phyloP scores from a whole-genome alignment of 495 filamentous ascomycete species.

The Neurospora sp. region DNA sequence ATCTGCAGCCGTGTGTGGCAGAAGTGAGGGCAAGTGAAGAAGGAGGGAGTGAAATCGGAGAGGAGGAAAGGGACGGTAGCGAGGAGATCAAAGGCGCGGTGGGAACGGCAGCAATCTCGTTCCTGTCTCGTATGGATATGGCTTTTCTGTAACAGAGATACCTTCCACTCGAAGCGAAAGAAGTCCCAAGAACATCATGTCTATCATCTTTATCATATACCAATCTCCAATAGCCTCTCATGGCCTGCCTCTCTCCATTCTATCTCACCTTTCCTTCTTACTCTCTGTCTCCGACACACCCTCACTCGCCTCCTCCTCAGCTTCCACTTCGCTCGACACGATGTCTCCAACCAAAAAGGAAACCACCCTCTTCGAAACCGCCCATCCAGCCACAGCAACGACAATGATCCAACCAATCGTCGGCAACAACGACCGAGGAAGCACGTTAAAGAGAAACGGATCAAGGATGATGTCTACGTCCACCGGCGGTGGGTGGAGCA shows the following conservation, averaged over 20 bases:
- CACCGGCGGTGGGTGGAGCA: slow-evolving; percentile 65
- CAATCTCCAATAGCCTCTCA: not conserved
- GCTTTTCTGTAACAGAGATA: not conserved
- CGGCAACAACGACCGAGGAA: slow-evolving; percentile 59
- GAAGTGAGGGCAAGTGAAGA: not conserved
- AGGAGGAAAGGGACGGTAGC: not conserved
- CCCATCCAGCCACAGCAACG: slow-evolving; percentile 36
- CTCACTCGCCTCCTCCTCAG: slow-evolving; percentile 1
- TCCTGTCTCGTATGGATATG: not conserved
- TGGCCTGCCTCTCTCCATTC: not conserved
- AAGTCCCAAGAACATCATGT: not conserved
- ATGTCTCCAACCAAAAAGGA: not conserved
- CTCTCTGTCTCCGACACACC: not conserved
- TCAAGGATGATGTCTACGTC: slow-evolving; percentile 83
- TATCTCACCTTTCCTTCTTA: slow-evolving; percentile 23
- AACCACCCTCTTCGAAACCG: slow-evolving; percentile 23
- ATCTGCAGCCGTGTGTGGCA: not conserved
- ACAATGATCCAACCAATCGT: slow-evolving; percentile 50
- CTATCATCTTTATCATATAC: not conserved
- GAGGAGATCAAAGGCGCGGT: not conserved
- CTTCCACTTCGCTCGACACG: slow-evolving; percentile 10
- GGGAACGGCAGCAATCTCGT: not conserved
- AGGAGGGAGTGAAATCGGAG: not conserved
- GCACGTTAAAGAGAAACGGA: slow-evolving; percentile 62
- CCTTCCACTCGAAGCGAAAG: not conserved